Conservation (phyloP, 2,329 filamentous ascomycete genomes). For the Zalaria obscura region DNA sequence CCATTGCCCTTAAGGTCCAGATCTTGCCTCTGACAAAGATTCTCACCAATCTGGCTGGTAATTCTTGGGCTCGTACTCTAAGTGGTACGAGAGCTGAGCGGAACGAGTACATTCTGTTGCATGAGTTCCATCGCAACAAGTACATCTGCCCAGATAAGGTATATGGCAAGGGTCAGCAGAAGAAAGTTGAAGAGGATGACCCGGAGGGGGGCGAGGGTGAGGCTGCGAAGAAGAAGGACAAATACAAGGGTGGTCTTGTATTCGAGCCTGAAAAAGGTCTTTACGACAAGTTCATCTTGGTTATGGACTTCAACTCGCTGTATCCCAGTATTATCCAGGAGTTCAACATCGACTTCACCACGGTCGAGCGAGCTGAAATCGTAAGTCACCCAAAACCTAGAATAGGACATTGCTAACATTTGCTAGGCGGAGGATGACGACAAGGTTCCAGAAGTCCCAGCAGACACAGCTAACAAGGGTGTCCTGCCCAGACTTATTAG, state of each 20-base stretch:
- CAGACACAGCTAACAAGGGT: slow-evolving; percentile 57
- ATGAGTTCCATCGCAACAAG: slow-evolving; percentile 92
- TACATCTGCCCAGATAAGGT: slow-evolving; percentile 97
- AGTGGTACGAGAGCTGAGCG: slow-evolving; percentile 93
- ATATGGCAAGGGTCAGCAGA: slow-evolving; percentile 60
- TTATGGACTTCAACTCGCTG: slow-evolving; percentile 99
- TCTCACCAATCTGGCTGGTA: slow-evolving; percentile 88
- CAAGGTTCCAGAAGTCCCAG: slow-evolving; percentile 73
- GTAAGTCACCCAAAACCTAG: slow-evolving; percentile 15
- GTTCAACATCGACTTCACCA: slow-evolving; percentile 99
- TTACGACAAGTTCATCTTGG: slow-evolving; percentile 94
- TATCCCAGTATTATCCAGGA: slow-evolving; percentile 99
- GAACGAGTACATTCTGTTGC: slow-evolving; percentile 97
- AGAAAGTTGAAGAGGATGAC: slow-evolving; percentile 56
- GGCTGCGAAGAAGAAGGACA: slow-evolving; percentile 93
- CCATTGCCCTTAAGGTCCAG: slow-evolving; percentile 76
- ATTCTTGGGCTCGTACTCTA: slow-evolving; percentile 93
- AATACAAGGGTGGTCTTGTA: slow-evolving; percentile 95
- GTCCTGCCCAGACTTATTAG: slow-evolving; percentile 84
- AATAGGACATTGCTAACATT: background rate
- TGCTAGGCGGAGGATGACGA: slow-evolving; percentile 57
- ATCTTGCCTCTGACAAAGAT: slow-evolving; percentile 90
- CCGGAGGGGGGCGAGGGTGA: slow-evolving; percentile 50
- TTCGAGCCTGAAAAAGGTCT: slow-evolving; percentile 96
- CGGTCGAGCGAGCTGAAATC: slow-evolving; percentile 63